Evolutionary conservation across 1,284 basidiomycete genomes (phyloP), one percentile per base, ranked within the genome.

Genomic region (Cryptococcus jaspeensis): DNA sequence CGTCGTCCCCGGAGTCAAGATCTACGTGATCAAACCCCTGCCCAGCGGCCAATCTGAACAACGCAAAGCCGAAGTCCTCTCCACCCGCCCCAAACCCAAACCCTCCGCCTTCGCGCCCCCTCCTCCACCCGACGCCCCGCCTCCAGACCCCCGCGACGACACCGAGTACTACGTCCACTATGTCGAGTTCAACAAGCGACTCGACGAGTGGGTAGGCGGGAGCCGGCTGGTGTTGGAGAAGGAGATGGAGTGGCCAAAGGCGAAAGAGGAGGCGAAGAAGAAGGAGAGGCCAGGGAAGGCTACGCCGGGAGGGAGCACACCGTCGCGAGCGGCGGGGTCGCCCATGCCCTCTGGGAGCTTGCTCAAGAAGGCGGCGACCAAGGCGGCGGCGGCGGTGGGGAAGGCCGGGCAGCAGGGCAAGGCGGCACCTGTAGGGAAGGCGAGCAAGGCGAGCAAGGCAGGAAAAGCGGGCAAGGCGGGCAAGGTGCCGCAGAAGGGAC

Each of bases 171-270:
- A 97, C 72, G 90, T 96, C 38, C 94, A 98, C 72, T 98, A 94
- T 86, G 90, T 95, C 70, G 86, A 91, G 67, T 97, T 96, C 83
- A 98, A 97, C 82, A 96, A 97, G 79, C 92, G 96, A 69, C 83
- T 99, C 50, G 96, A 99, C 76, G 96, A 97, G 64, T 99, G 96
- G 96, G 89, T 99, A n/a, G 81, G 87, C 25, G 91, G 90, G 16
- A 87, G 89, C 3, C 85, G 93, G 36, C 83, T 99, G 57, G 84
- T 97, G 47, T 82, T 94, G 32, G 84, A 82, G 58, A 84, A 88
- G 63, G 93, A 97, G 71, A 84, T 99, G 64, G 92, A 97, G 75
- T 97, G 92, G 93, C 96, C 96, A 1, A 70, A 73, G 59, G 43
- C 68, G 0, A 66, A 65, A 57, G 73, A 74, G 25, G 73, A 74